Percentiles rank a stretch among this genome's conserved stretches.
Evolutionary conservation across 257 asterid species (phyloP).

Genomic region (Ehretia macrophylla): DNA sequence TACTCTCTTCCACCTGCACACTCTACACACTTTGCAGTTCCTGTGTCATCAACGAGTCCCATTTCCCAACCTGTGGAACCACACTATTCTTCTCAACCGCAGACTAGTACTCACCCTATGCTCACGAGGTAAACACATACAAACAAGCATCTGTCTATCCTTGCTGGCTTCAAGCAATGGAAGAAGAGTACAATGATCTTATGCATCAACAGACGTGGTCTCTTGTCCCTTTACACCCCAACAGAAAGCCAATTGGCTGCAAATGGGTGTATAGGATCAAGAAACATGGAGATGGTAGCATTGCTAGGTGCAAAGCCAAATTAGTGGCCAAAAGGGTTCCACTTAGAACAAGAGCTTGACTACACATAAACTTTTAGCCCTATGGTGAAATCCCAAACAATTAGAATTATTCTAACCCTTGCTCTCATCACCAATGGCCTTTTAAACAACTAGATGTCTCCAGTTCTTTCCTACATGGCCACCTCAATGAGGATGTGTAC

Average conservation of each 20-base stretch:
- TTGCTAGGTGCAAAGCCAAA: background rate
- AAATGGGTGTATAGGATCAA: background rate
- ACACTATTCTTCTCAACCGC: too few species aligned
- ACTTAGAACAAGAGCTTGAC: background rate
- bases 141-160: too few species aligned
- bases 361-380: background rate
- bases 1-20: too few species aligned
- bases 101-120: too few species aligned
- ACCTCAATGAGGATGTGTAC: background rate
- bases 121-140: too few species aligned
- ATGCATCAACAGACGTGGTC: background rate
- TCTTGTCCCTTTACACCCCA: background rate
- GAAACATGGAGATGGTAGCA: background rate
- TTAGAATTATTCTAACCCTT: background rate
- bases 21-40: too few species aligned
- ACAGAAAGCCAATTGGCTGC: background rate
- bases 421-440: background rate
- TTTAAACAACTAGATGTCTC: background rate
- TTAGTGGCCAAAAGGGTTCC: background rate
- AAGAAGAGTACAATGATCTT: background rate
- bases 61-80: too few species aligned
- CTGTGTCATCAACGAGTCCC: too few species aligned
- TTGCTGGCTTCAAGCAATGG: background rate
- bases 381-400: background rate
- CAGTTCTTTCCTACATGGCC: background rate